Evolutionary conservation across 257 asterid genomes (phyloP), one percentile per base, ranked within the genome.

Genomic region (Gentiana straminea): DNA sequence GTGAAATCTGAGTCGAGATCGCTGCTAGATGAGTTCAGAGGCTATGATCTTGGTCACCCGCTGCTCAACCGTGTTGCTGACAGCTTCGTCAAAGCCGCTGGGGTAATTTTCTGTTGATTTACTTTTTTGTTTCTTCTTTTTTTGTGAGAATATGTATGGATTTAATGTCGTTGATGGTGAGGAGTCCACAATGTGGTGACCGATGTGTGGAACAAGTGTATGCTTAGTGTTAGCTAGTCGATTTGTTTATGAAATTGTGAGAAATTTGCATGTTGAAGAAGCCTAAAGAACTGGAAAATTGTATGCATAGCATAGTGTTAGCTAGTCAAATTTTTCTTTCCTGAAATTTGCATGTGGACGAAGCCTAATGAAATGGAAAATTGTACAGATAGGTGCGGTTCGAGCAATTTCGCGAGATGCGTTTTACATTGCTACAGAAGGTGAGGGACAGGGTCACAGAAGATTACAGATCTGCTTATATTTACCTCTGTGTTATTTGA

Each of bases 341-440:
- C 24, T 24, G 24, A 24, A 24, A 24, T 24, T 24, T 24, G 49
- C 47, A 24, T 35, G 37, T 39, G 44, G 32, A 38, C 13, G 9
- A 8, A 2, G 37, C 43, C 1, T 39, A 8, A 39, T 39, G 1
- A 39, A 5, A 39, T 4, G 24, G 24, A 24, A 24, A 24, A 24
- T 24, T 24, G 24, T 24, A 58, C 80, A 90, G 98, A 79, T 90
- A 43, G 96, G 95, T 58, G 96, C 95, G 2, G 68, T 77, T 65
- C 96, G 86, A 67, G 96, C 98, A 8, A 94, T 81, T 7, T 67
- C 96, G 1, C 89, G 98, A 1, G 94, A 84, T 51, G 91, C 94
- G 45, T 84, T 80, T 70, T 78, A 82, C 24, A 69, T 84, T 0
- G 95, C 94, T 15, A 69, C 68, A 55, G 98, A 90, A 62, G 72